Percentiles rank a stretch among this genome's conserved stretches.
Conservation (phyloP, 352 stramenopile species). For the Pythium sukuiense region DNA sequence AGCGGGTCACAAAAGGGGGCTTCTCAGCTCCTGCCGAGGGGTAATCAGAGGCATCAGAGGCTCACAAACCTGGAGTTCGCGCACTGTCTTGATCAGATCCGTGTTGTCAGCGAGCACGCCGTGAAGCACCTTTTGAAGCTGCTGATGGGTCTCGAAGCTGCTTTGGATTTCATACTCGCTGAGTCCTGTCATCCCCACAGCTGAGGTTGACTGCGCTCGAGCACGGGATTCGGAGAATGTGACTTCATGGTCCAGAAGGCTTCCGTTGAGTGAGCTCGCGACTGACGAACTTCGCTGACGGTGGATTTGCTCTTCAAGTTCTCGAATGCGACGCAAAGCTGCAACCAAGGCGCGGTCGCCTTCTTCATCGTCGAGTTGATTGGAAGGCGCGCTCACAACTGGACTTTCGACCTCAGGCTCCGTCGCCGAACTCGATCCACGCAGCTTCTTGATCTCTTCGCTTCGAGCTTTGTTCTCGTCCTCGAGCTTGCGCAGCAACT, state of each 20-base stretch:
- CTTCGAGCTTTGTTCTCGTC: slow-evolving; percentile 6
- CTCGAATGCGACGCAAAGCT: slow-evolving; percentile 21
- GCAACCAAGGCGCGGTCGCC: slow-evolving; percentile 9
- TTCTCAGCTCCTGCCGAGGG: neutral
- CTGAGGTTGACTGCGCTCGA: slow-evolving; percentile 20
- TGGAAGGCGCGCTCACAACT: neutral
- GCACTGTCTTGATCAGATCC: slow-evolving; percentile 60
- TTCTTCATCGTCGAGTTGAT: slow-evolving; percentile 15
- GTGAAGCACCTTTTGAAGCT: slow-evolving; percentile 52
- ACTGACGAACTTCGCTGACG: slow-evolving; percentile 13
- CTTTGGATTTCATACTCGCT: slow-evolving; percentile 20
- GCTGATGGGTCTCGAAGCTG: slow-evolving; percentile 21
- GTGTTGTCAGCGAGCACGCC: slow-evolving; percentile 55
- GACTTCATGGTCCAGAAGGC: slow-evolving; percentile 10
- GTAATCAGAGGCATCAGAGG: neutral
- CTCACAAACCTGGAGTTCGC: slow-evolving; percentile 55
- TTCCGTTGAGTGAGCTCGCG: slow-evolving; percentile 19
- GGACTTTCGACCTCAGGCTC: neutral
- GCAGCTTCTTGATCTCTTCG: slow-evolving; percentile 1
- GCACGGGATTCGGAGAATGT: slow-evolving; percentile 11
- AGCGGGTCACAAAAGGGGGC: neutral
- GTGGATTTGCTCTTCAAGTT: slow-evolving; percentile 26
- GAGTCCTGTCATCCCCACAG: neutral
- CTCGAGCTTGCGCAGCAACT: slow-evolving; percentile 18
- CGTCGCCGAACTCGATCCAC: neutral